These are phyloP conservation scores for Phaeolepiota aurea DNA, from an alignment of 768 basidiomycete genomes.

Conservation along the genomic window DNA sequence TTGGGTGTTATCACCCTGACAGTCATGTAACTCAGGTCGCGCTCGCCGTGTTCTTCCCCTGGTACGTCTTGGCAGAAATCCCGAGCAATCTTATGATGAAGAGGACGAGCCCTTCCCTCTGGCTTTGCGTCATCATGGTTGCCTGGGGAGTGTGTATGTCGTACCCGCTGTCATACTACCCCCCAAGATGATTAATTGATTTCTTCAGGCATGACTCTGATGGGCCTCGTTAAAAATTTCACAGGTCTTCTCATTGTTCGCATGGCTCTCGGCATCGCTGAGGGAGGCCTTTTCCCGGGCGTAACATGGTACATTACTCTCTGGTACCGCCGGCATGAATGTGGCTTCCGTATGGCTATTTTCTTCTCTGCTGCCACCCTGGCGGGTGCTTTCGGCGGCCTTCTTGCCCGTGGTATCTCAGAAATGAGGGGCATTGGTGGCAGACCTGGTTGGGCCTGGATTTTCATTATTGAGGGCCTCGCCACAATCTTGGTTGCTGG, in stretches of 20 bases:
- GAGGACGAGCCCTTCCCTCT: constrained; percentile 21
- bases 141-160: constrained; percentile 21
- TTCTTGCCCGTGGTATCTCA: constrained; percentile 19
- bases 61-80: constrained; percentile 22
- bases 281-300: constrained; percentile 23
- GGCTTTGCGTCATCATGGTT: constrained; percentile 24
- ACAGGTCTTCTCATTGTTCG: constrained; percentile 16
- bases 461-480: constrained; percentile 24
- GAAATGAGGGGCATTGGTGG: constrained; percentile 18
- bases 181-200: background rate
- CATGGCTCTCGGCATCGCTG: constrained; percentile 18
- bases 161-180: background rate
- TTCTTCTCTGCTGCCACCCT: constrained; percentile 24
- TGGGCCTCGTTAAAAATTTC: constrained; percentile 19
- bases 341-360: constrained; percentile 21
- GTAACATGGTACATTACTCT: constrained; percentile 22
- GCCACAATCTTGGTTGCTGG: constrained; percentile 17
- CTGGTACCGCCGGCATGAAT: constrained; percentile 22
- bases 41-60: constrained; percentile 22
- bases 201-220: constrained; percentile 17
- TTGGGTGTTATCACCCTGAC: background rate
- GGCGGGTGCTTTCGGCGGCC: constrained; percentile 21
- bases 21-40: constrained; percentile 12
- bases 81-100: constrained; percentile 26
- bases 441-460: constrained; percentile 23